Evolutionary conservation across 2,329 filamentous ascomycete genomes (phyloP).

Genomic region (Pseudocercospora pini-densiflorae): DNA sequence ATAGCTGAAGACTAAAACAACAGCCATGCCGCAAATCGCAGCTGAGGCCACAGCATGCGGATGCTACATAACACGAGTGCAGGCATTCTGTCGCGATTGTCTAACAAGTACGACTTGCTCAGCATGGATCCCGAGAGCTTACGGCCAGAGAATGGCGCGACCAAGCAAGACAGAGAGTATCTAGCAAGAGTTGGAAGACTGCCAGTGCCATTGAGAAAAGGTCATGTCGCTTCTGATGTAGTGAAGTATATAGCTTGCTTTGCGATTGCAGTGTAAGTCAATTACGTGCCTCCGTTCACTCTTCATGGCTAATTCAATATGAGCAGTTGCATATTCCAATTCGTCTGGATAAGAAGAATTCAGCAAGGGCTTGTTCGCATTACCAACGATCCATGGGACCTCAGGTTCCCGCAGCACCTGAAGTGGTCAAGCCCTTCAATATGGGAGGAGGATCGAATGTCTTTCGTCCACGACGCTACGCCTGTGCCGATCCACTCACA

Average conservation of each 20-base stretch:
- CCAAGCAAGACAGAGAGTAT: background rate
- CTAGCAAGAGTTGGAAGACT: background rate
- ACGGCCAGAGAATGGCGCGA: background rate
- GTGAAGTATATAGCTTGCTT: background rate
- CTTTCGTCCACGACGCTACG: slow-evolving; percentile 38
- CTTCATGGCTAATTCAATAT: background rate
- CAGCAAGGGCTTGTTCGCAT: background rate
- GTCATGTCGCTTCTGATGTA: background rate
- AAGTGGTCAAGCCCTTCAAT: background rate
- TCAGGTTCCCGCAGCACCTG: background rate
- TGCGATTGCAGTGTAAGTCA: background rate
- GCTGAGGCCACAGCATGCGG: background rate
- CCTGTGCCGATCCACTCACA: slow-evolving; percentile 64
- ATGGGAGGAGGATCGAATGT: background rate
- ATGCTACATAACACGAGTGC: background rate
- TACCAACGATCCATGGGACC: background rate
- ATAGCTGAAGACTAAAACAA: background rate
- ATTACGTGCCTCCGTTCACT: background rate
- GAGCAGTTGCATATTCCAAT: background rate
- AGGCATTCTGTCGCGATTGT: background rate
- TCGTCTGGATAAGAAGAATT: background rate
- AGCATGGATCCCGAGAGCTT: background rate
- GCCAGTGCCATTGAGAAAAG: background rate
- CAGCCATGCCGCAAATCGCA: background rate
- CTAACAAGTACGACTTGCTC: background rate